Conservation (phyloP, 208 protist species). For the Naegleria lovaniensis region DNA sequence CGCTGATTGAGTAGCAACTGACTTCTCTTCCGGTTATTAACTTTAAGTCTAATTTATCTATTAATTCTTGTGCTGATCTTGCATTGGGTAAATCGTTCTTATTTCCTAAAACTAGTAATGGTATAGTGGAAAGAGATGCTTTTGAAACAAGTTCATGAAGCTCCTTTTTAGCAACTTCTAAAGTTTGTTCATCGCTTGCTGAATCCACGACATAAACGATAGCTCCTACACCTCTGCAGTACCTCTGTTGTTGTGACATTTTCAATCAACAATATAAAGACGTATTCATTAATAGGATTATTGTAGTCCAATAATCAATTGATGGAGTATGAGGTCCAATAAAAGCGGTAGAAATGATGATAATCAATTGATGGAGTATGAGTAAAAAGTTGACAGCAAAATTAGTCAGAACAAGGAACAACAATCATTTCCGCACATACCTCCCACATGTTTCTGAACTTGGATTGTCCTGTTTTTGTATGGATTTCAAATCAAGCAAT, state of each 20-base stretch:
- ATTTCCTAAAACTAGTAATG: slow-evolving; percentile 78
- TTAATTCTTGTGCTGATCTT: slow-evolving; percentile 53
- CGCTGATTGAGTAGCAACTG: slow-evolving; percentile 72
- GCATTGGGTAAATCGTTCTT: slow-evolving; percentile 76
- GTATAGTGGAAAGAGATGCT: slow-evolving; percentile 64
- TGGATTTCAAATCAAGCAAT: neutral
- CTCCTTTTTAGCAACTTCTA: slow-evolving; percentile 57
- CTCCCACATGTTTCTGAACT: slow-evolving; percentile 26
- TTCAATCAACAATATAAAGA: slow-evolving; percentile 48
- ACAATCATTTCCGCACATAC: neutral
- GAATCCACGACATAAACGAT: slow-evolving; percentile 80
- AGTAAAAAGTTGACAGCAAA: neutral
- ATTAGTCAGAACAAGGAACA: neutral
- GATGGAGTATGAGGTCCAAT: too few relatives aligned
- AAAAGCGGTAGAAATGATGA: too few relatives aligned
- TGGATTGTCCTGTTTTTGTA: slow-evolving; percentile 1
- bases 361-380: too few relatives aligned
- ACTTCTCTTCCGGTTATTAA: slow-evolving; percentile 63
- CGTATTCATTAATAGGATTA: too few relatives aligned
- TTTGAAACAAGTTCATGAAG: slow-evolving; percentile 67
- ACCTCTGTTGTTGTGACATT: slow-evolving; percentile 52
- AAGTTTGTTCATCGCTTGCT: slow-evolving; percentile 56
- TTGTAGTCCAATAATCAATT: too few relatives aligned
- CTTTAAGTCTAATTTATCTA: slow-evolving; percentile 56
- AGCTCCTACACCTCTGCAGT: slow-evolving; percentile 75